Base-by-base conservation (phyloP, 306 rosid genomes). In the Castanea mollissima region DNA sequence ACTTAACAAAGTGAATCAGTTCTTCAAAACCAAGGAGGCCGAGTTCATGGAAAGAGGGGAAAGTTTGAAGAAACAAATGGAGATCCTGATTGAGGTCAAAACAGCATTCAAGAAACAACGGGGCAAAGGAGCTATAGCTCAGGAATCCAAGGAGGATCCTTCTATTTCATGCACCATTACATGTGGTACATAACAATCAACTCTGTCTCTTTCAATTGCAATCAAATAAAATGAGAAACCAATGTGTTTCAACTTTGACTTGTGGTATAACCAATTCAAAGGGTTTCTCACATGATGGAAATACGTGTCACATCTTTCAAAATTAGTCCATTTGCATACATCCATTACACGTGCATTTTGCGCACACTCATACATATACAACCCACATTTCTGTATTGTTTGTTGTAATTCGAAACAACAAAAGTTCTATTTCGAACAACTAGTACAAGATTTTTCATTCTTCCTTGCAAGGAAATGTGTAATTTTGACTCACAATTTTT, bases 1-100 rank as follows among this genome's bases (percentile, higher is more conserved):
- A 74, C 98, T 96, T 9, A 93, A 91, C 85, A 91, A 90, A 83
- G 99, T 96, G 79, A 96, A 96, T 23, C 89, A 85, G 69, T 96
- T 96, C 65, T 96, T 85, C 86, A 90, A 85, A 82, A 76, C 75
- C 5, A 96, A 91, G 82, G 99, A 96, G 83, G 80, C 79, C 6
- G 99, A 96, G 83, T 96, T 91, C 83, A n/a, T 90, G 80, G 96
- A 87, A 12, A 89, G 98, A 87, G 99, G 98, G 3, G 98, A 93
- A 44, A 88, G 92, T 54, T 77, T 93, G 90, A 90, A 79, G 79
- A 90, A 93, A 68, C 99, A 96, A 81, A 83, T 93, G 89, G 96
- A 89, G 78, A 89, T 96, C 75, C 97, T 96, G 69, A 73, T 82
- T 82, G 83, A 89, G 74, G 88, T 90, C 79, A 91, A 90, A 83